Percentiles rank a stretch among this genome's conserved stretches.
phyloP scores from a whole-genome alignment of 768 basidiomycete genomes.

The Suillus subaureus region DNA sequence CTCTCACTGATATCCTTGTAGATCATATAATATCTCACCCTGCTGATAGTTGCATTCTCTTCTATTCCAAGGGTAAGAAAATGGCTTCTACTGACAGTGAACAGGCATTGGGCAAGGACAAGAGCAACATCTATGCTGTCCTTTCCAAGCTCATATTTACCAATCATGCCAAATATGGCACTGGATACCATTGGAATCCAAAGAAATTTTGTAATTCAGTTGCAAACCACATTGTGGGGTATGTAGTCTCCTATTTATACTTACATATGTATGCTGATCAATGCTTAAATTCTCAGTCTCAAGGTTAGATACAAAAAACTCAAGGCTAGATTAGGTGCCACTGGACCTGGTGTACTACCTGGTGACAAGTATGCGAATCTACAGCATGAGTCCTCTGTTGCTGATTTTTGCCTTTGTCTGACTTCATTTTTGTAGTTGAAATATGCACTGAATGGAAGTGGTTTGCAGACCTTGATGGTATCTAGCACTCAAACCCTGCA shows the following conservation, averaged over 20 bases:
- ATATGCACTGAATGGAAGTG: too few species aligned
- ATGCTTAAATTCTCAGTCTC: too few species aligned
- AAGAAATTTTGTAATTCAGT: slow-evolving; percentile 1
- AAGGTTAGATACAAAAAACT: too few species aligned
- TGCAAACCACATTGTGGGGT: neutral
- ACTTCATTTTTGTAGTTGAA: neutral
- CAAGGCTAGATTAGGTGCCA: neutral
- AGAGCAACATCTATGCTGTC: neutral
- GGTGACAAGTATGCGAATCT: neutral
- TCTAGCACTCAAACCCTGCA: too few species aligned
- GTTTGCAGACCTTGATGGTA: too few species aligned
- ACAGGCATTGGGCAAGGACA: neutral
- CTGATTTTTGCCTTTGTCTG: neutral
- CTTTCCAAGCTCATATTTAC: neutral
- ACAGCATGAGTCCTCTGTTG: neutral
- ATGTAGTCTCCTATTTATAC: neutral
- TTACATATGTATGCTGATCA: neutral
- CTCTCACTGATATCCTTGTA: neutral
- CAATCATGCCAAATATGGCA: neutral
- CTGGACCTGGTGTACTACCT: slow-evolving; percentile 3
- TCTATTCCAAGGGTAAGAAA: neutral
- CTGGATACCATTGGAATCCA: neutral
- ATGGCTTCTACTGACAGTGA: neutral
- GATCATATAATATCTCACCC: neutral
- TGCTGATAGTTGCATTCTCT: neutral